Evolutionary conservation across 2,329 filamentous ascomycete species (phyloP).

Genomic region (Clonostachys sp.): DNA sequence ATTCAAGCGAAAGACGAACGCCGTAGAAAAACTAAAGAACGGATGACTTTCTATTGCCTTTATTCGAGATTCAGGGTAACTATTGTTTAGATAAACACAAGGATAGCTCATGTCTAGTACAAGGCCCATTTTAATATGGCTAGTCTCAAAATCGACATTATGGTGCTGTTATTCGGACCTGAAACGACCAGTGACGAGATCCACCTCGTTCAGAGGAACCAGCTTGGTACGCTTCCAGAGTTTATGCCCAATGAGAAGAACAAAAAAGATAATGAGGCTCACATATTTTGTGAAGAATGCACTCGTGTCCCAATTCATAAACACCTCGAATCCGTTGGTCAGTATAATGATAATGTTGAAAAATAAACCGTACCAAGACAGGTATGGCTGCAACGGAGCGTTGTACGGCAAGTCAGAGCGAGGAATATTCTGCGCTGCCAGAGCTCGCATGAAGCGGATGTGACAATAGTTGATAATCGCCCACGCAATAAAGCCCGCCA

Average conservation of each 20-base stretch:
- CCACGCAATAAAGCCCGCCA: conserved; percentile 69
- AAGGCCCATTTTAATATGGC: no score
- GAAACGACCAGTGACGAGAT: conserved; percentile 1
- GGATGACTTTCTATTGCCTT: no score
- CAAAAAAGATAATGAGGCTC: conserved; percentile 54
- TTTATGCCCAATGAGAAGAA: conserved; percentile 60
- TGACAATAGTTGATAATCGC: conserved; percentile 61
- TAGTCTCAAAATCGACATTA: no score
- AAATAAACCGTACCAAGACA: conserved; percentile 61
- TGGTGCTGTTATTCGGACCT: no score
- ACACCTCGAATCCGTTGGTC: conserved; percentile 66
- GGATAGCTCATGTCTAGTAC: no score
- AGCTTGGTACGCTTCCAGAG: conserved; percentile 31
- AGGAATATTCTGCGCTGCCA: conserved; percentile 50
- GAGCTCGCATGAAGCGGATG: conserved; percentile 59
- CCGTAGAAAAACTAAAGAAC: no score
- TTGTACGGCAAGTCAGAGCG: conserved; percentile 55
- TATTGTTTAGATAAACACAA: no score
- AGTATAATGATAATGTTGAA: conserved; percentile 61
- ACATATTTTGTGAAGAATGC: conserved; percentile 8
- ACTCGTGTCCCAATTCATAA: conserved; percentile 56
- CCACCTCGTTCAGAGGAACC: conserved; percentile 17
- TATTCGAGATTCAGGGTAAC: no score
- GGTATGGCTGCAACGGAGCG: conserved; percentile 58
- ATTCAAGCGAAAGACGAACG: no score